Conservation (phyloP, 176 grass and related monocot species). For the Oropetium thomaeum region DNA sequence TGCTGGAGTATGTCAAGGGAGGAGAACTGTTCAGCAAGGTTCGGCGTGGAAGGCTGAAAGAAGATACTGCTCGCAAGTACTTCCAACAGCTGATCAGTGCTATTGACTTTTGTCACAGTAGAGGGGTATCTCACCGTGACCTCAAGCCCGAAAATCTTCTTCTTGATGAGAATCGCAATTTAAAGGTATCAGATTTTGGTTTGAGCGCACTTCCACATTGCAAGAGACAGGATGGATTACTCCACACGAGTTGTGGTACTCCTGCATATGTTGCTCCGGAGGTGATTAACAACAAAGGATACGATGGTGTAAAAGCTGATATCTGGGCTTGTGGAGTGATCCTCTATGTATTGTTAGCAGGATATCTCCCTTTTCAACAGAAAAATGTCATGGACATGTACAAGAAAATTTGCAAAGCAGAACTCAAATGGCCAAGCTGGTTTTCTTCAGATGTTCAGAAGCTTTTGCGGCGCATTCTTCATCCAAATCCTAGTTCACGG, state of each 20-base stretch:
- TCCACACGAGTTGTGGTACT: conserved; percentile 87
- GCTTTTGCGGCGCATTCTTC: conserved; percentile 66
- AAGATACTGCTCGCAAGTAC: conserved; percentile 75
- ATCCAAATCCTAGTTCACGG: conserved; percentile 66
- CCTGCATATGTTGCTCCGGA: conserved; percentile 94
- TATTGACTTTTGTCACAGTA: conserved; percentile 82
- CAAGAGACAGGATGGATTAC: conserved; percentile 70
- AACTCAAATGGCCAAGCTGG: conserved; percentile 75
- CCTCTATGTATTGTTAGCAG: conserved; percentile 81
- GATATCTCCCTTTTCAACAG: conserved; percentile 86
- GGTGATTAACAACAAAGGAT: conserved; percentile 75
- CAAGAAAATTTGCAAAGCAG: conserved; percentile 76
- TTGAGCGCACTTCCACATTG: conserved; percentile 76
- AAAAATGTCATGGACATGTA: conserved; percentile 90
- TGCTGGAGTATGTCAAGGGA: conserved; percentile 75
- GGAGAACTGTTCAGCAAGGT: conserved; percentile 87
- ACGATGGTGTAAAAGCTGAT: conserved; percentile 91
- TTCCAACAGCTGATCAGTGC: conserved; percentile 86
- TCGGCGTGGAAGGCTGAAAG: conserved; percentile 67
- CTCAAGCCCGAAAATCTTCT: conserved; percentile 92
- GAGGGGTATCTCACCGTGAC: conserved; percentile 83
- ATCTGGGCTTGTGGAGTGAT: conserved; percentile 94
- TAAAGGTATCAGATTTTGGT: conserved; percentile 92
- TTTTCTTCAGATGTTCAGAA: conserved; percentile 56
- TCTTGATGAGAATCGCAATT: conserved; percentile 62